Base-by-base conservation (phyloP, 768 basidiomycete species). In the Dioszegia crocea region DNA sequence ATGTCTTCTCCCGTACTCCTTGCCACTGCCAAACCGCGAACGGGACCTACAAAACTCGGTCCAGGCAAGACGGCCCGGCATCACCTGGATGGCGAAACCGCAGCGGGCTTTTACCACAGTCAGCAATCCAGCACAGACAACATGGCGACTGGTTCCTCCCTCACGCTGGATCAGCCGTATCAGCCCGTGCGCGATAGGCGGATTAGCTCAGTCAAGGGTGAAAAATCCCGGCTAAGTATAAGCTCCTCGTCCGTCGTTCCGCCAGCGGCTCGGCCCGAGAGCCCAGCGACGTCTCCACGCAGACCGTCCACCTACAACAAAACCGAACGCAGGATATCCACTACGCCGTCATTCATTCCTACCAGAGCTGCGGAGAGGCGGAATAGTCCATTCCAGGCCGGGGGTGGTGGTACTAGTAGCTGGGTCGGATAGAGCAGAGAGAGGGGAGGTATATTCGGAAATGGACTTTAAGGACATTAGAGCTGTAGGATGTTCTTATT, bases 81-180 rank as follows among this genome's bases (percentile, higher is more conserved):
- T 50, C 60, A 59, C 39, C 41, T 71, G 12, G 62, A 56, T 0
- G 69, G 69, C 23, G 69, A 71, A 33, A 71, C 69, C 4, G 63
- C 62, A 8, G 54, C 62, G 9, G 63, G 52, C 2, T 57, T 41
- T 26, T 63, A 63, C 50, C 57, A 59, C 41, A 27, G 44, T 1
- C 57, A 51, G n/a, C n/a, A n/a, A 29, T 36, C 51, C 1, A 26
- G 9, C 2, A 12, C 39, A 12, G 52, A 43, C n/a, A 29, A 17
- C 10, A 54, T 31, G 27, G 41, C 54, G 8, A 23, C 21, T 23
- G 44, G 27, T 14, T 45, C 41, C 38, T 44, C 43, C 14, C 36
- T 56, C 30, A 26, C 41, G 23, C 24, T 56, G 11, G 26, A 38
- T 27, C 49, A 36, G 24, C 11, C 21, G 26, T 4, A 11, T 12